Conservation (phyloP, 2,329 filamentous ascomycete species). For the Colletotrichum truncatum region DNA sequence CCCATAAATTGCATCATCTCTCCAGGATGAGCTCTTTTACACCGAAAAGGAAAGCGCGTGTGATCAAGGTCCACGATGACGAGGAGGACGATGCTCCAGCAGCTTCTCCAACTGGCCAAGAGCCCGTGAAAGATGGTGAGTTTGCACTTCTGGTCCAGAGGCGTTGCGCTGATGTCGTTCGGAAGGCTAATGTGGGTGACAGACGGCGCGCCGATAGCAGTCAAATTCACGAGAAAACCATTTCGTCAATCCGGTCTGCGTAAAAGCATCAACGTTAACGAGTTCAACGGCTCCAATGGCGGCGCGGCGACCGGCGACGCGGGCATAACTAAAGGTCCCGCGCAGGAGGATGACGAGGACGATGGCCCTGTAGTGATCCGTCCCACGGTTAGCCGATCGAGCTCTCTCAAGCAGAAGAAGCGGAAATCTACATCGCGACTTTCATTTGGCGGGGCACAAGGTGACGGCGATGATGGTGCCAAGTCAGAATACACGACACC, state of each 20-base stretch:
- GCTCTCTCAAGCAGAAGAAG: conserved; percentile 72
- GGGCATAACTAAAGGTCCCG: conserved; percentile 31
- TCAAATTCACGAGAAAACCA: conserved; percentile 53
- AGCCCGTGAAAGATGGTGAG: conserved; percentile 48
- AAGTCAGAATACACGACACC: conserved; percentile 65
- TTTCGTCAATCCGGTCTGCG: conserved; percentile 67
- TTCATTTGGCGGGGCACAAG: conserved; percentile 70
- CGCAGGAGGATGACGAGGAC: conserved; percentile 52
- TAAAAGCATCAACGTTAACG: conserved; percentile 60
- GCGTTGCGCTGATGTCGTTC: conserved; percentile 37
- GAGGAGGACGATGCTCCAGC: conserved; percentile 55
- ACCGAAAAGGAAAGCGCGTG: conserved; percentile 75
- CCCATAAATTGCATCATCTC: not conserved
- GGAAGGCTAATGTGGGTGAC: conserved; percentile 29
- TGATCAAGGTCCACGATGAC: conserved; percentile 76
- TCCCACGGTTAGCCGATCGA: conserved; percentile 55
- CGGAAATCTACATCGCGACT: conserved; percentile 72
- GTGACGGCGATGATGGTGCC: conserved; percentile 61
- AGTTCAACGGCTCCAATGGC: conserved; percentile 37
- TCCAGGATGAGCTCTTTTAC: conserved; percentile 63
- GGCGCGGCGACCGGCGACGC: not conserved
- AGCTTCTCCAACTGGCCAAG: conserved; percentile 33
- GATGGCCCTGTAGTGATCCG: conserved; percentile 59
- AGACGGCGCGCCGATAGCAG: conserved; percentile 16
- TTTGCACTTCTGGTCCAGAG: conserved; percentile 29